A percentile compares a stretch with the other conserved stretches of the same genome.
These are phyloP conservation scores for Haematococcus sp. DNA, from an alignment of 139 green algal genomes.

Conservation along the genomic window DNA sequence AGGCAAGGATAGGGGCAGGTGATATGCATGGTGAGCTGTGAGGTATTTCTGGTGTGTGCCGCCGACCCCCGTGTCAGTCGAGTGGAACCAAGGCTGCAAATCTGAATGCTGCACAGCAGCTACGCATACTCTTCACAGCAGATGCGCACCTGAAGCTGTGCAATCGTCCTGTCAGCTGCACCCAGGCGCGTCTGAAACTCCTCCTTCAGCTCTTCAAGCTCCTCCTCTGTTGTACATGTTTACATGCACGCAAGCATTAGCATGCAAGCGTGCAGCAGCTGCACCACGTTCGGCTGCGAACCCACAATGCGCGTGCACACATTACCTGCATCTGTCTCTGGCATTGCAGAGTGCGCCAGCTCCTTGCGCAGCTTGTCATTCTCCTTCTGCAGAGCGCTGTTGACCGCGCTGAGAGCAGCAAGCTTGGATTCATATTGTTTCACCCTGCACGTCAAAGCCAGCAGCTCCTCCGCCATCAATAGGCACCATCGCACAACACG, in stretches of 20 bases:
- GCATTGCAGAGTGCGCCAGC: slow-evolving; percentile 21
- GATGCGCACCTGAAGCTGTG: slow-evolving; percentile 36
- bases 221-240: slow-evolving; percentile 42
- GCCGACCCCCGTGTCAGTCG: too few species aligned
- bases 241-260: background rate
- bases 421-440: slow-evolving; percentile 84
- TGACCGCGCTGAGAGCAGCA: slow-evolving; percentile 82
- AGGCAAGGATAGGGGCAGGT: background rate
- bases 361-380: slow-evolving; percentile 72
- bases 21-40: too few species aligned
- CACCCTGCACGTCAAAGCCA: too few species aligned
- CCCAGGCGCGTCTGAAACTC: slow-evolving; percentile 78
- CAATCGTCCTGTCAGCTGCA: slow-evolving; percentile 45
- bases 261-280: background rate
- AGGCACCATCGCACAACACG: too few species aligned
- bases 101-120: slow-evolving; percentile 12
- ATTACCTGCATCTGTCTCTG: slow-evolving; percentile 38
- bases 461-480: too few species aligned
- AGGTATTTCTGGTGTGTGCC: too few species aligned
- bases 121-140: background rate
- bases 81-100: too few species aligned
- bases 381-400: slow-evolving; percentile 74
- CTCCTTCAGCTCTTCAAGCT: slow-evolving; percentile 79
- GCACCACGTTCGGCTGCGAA: background rate
- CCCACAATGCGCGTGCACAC: background rate